Evolutionary conservation across 176 grass and related monocot species (phyloP), one percentile per base, ranked within the genome.

Genomic region (Aegilops longissima): DNA sequence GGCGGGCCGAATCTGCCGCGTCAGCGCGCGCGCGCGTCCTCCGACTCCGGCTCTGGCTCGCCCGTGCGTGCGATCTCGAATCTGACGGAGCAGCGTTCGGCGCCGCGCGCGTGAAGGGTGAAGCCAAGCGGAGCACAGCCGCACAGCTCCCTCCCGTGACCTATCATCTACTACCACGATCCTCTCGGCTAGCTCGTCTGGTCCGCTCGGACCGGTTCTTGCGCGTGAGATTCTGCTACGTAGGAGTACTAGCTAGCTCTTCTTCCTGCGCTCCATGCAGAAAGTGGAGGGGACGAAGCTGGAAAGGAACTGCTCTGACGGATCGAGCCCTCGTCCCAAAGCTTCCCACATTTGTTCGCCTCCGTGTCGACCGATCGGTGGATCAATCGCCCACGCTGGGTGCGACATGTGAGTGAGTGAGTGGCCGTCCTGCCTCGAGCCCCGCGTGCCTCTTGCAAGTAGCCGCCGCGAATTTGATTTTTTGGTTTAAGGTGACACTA

Each of bases 81-180:
- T 75, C n/a, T 40, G 72, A 25, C 42, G 51, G 72, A 27, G 67
- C 67, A 70, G 67, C 18, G 66, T 38, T n/a, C 36, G 33, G 59
- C 36, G 59, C 59, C 34, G 77, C 33, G 77, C 34, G 59, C 58
- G 78, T 65, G 61, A 29, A 9, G 58, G 34, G 78, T 65, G 59
- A 30, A 6, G 59, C 78, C 78, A 80, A 27, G 36, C 12, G 16
- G 8, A 14, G 8, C 34, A 17, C 40, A 51, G 72, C 72, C 72
- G 72, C 72, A 75, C 71, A 74, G 66, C 66, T 69, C 27, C 17
- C 47, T 58, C 74, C 74, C 75, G 75, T 77, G 75, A 59, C 51
- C 30, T 7, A 34, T 20, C 74, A 2, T 8, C 27, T 31, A 33
- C 29, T 34, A 39, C 7, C 38, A 39, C 38, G 38, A 8, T 8